Base-by-base conservation (phyloP, 1,284 basidiomycete genomes). In the Malassezia globosa region DNA sequence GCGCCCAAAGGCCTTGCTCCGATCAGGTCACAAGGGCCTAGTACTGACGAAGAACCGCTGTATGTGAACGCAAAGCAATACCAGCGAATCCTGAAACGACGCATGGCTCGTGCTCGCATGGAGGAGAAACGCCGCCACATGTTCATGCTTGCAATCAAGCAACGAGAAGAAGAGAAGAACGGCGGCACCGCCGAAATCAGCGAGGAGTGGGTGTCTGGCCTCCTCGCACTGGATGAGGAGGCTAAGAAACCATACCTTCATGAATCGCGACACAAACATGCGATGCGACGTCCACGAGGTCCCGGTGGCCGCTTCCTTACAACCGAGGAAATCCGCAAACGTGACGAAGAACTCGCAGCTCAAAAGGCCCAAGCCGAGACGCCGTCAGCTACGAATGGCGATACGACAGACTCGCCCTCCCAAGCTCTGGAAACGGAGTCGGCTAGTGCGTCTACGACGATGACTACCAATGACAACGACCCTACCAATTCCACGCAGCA, bases 291-390 rank as follows among this genome's bases (percentile, higher is more conserved):
- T 27, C 92, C 92, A 13, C 79, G 94, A 55, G 92, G 92, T 1
- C 90, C 92, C 31, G 92, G 94, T 23, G 92, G 92, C 18, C 82
- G 92, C 25, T 96, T 96, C 76, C 80, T 96, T 59, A 95, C 89
- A 5, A 85, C 88, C 33, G 87, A 89, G 22, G 88, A 95, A 74
- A 89, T 90, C 35, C 73, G 73, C 48, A 69, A 68, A 37, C 58
- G 74, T 34, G 74, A 74, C 54, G 64, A 60, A 29, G 71, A 74
- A 41, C 67, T 73, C 49, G 64, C 48, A 23, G 53, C 46, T 6
- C n/a, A 40, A 10, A 48, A 43, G 37, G 43, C 49, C 25, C 24
- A 44, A 13, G 36, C 19, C 4, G 48, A 45, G 16, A 25, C 45
- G 5, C 8, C 43, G 33, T 14, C 43, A 23, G 2, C 11, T n/a